These are phyloP conservation scores for Globisporangium acanthophoron DNA, from an alignment of 352 stramenopile genomes.

Conservation along the genomic window DNA sequence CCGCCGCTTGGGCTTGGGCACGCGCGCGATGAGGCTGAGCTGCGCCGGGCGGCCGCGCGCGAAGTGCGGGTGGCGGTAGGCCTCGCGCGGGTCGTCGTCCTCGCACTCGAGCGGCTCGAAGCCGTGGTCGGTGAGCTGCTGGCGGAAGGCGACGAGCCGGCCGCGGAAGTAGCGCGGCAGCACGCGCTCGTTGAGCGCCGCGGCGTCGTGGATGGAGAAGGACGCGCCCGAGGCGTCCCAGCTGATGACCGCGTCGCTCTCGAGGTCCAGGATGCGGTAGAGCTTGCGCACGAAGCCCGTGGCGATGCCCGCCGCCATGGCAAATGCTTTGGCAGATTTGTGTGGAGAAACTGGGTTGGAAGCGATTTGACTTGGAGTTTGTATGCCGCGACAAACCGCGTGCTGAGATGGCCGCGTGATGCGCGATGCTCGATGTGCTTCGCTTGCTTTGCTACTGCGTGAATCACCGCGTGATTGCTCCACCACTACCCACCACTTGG, in stretches of 20 bases:
- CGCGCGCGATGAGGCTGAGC: conserved; percentile 53
- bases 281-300: conserved; percentile 80
- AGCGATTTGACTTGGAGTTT: too few species aligned
- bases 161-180: conserved; percentile 69
- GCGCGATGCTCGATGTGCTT: too few species aligned
- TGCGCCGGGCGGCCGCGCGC: conserved; percentile 35
- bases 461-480: too few species aligned
- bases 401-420: too few species aligned
- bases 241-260: conserved; percentile 49
- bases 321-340: neutral
- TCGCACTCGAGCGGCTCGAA: conserved; percentile 61
- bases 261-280: conserved; percentile 75
- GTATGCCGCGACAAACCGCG: too few species aligned
- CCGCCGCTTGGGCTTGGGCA: conserved; percentile 14
- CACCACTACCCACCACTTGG: too few species aligned
- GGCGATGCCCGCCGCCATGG: conserved; percentile 46
- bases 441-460: too few species aligned
- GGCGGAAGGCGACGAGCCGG: conserved; percentile 59
- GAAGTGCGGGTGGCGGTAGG: conserved; percentile 56
- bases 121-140: conserved; percentile 72
- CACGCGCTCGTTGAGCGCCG: conserved; percentile 46
- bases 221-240: conserved; percentile 51
- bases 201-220: conserved; percentile 67
- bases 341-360: too few species aligned
- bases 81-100: conserved; percentile 44